Evolutionary conservation across 2,329 filamentous ascomycete genomes (phyloP).

Genomic region (Laburnicola sp.): DNA sequence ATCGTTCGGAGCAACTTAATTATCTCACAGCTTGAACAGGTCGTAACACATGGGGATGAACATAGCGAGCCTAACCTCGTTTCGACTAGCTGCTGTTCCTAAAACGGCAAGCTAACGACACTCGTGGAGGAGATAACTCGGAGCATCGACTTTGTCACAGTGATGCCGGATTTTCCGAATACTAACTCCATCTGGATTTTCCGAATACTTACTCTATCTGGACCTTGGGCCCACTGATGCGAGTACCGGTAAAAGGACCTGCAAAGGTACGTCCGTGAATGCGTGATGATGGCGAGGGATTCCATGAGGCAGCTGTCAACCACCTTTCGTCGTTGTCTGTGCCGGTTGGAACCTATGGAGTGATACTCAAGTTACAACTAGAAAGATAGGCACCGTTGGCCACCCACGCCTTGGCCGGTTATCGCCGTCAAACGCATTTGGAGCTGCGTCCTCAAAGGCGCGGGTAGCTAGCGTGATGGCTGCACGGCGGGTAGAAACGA

Average conservation of each 20-base stretch:
- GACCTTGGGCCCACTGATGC: background rate
- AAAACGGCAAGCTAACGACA: background rate
- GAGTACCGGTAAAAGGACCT: too few species aligned
- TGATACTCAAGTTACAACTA: too few species aligned
- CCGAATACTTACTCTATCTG: background rate
- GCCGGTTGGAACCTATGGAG: background rate
- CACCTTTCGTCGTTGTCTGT: too few species aligned
- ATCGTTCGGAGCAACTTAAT: constrained; percentile 1
- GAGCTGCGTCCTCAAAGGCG: background rate
- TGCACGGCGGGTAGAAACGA: constrained; percentile 7
- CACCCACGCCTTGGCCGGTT: too few species aligned
- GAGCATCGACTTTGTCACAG: constrained; percentile 1
- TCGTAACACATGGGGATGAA: background rate
- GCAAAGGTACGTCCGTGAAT: background rate
- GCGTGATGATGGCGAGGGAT: background rate
- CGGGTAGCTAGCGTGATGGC: background rate
- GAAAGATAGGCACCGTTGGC: too few species aligned
- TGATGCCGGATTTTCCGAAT: background rate
- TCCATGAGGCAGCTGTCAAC: too few species aligned
- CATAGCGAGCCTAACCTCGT: background rate
- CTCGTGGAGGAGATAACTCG: constrained; percentile 16
- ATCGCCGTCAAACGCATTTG: too few species aligned
- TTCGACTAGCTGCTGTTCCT: background rate
- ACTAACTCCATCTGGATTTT: constrained; percentile 1
- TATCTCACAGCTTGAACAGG: too few species aligned